Evolutionary conservation across 768 basidiomycete genomes (phyloP), one percentile per base, ranked within the genome.

Genomic region (Kwoniella newhampshirensis): DNA sequence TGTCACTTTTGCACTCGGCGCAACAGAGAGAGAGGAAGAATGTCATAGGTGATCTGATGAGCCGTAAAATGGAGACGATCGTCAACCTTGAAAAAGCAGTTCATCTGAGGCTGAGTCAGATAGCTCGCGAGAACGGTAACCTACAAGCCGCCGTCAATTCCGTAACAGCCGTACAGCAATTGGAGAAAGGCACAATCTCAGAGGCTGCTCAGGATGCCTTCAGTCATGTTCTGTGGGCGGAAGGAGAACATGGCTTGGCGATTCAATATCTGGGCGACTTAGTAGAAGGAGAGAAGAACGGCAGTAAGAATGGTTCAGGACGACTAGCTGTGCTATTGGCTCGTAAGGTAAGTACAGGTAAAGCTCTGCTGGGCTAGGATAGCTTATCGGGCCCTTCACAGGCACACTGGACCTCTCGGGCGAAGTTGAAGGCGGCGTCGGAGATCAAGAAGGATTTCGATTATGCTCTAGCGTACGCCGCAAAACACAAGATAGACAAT

Each of bases 391-490:
- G 21, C 28, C 15, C 27, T 42, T n/a, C 13, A 3, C 62, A 97
- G 91, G 96, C 94, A 9, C 81, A 86, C 11, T 99, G 96, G 96
- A 86, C 84, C 21, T 83, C 89, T 6, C 85, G 89, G 66, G 91
- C 96, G 1, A 88, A 87, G 56, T 74, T 94, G 25, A 86, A 87
- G 65, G 87, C 87, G 44, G 85, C 91, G 0, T 79, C 81, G 15
- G 82, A 85, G 26, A 91, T 96, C 50, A 82, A 82, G 60, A 68
- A 78, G 0, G 79, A 84, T 73, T 98, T 98, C 71, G 78, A 82
- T 17, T 80, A 81, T 0, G 89, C 91, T 0, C 79, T 81, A 2
- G 43, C 63, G 1, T 66, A 81, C 26, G 67, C 80, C 30, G 42
- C 40, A 9, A 43, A 42, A 46, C 23, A 60, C 0, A 59, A 59